Evolutionary conservation across 257 asterid species (phyloP).

Genomic region (Solanum infundibuliforme): DNA sequence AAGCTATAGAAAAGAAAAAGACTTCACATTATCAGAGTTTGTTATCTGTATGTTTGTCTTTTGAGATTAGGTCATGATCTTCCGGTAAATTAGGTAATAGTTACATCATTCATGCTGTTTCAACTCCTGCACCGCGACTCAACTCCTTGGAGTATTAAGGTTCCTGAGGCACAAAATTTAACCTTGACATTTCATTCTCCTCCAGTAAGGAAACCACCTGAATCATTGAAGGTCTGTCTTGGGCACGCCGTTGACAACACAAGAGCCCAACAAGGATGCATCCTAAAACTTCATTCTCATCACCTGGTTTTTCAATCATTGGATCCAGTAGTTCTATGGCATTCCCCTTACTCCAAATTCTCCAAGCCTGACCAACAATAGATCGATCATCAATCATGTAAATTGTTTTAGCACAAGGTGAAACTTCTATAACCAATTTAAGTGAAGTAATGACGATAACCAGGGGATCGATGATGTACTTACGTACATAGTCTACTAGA

Average conservation of each 20-base stretch:
- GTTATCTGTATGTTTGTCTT: neutral
- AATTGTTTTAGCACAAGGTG: neutral
- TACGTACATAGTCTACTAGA: constrained; percentile 27
- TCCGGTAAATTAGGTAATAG: neutral
- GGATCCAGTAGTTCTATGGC: constrained; percentile 18
- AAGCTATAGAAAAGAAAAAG: neutral
- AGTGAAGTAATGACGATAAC: neutral
- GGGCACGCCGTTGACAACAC: constrained; percentile 22
- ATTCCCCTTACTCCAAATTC: constrained; percentile 27
- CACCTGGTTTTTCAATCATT: constrained; percentile 1
- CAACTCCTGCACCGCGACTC: neutral
- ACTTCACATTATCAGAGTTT: neutral
- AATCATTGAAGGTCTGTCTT: constrained; percentile 26
- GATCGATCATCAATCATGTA: neutral
- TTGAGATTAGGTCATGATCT: neutral
- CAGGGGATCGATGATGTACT: neutral
- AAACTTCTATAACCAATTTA: neutral
- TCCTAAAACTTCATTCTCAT: constrained; percentile 1
- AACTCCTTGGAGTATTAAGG: constrained; percentile 20
- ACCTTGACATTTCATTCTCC: constrained; percentile 10
- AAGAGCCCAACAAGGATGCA: constrained; percentile 33
- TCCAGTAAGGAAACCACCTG: constrained; percentile 25
- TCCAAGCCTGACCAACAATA: constrained; percentile 25
- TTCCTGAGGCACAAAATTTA: constrained; percentile 19
- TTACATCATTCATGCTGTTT: neutral